Conservation (phyloP, 2,329 filamentous ascomycete species). For the Domatiomyces globalis region DNA sequence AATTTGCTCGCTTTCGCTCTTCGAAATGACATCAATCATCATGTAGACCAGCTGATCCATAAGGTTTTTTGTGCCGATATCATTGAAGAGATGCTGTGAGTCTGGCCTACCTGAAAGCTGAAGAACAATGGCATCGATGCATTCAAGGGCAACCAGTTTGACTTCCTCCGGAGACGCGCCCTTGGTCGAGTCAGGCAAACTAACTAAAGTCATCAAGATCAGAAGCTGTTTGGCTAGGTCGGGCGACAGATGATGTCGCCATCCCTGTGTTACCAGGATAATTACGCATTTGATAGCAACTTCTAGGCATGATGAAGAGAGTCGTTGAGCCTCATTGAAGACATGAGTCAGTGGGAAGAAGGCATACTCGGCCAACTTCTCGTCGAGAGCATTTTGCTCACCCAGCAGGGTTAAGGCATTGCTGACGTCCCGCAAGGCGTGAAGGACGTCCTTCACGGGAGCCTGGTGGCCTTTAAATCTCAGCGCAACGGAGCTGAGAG, state of each 20-base stretch:
- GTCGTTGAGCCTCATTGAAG: conserved; percentile 58
- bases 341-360: conserved; percentile 89
- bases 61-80: conserved; percentile 52
- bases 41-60: conserved; percentile 72
- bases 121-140: conserved; percentile 47
- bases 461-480: conserved; percentile 34
- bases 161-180: conserved; percentile 55
- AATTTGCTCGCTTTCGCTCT: conserved; percentile 50
- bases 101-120: conserved; percentile 40
- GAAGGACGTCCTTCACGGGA: conserved; percentile 33
- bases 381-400: conserved; percentile 43
- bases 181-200: conserved; percentile 52
- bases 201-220: conserved; percentile 67
- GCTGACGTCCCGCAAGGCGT: conserved; percentile 33
- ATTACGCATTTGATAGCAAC: conserved; percentile 60
- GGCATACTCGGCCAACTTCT: conserved; percentile 79
- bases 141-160: conserved; percentile 53
- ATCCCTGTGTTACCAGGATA: conserved; percentile 62
- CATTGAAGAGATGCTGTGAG: conserved; percentile 31
- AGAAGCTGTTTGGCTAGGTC: conserved; percentile 71
- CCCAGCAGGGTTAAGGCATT: conserved; percentile 27
- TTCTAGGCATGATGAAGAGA: conserved; percentile 58
- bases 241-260: conserved; percentile 56
- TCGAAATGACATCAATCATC: conserved; percentile 57
- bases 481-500: conserved; percentile 41